Conservation (phyloP, 164 flowering plant genomes). For the Pachysandra terminalis region DNA sequence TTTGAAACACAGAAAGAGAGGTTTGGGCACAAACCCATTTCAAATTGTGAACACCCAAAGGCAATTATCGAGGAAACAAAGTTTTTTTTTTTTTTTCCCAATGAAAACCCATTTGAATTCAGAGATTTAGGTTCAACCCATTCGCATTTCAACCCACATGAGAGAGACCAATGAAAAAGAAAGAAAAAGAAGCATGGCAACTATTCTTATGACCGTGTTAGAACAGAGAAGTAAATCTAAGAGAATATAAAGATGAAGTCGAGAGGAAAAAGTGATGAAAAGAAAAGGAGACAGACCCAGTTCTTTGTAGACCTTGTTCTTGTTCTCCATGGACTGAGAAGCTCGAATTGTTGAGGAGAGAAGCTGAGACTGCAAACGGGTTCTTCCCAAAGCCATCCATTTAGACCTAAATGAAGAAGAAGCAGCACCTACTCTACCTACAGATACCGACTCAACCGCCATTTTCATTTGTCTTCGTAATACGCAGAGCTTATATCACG, state of each 20-base stretch:
- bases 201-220: background rate
- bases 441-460: slow-evolving; percentile 22
- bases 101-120: background rate
- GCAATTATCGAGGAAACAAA: background rate
- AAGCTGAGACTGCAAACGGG: slow-evolving; percentile 9
- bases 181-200: background rate
- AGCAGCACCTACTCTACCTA: slow-evolving; percentile 9
- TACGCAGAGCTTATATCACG: too few species aligned
- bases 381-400: slow-evolving; percentile 14
- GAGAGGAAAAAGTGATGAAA: slow-evolving; percentile 9
- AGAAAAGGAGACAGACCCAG: slow-evolving; percentile 38
- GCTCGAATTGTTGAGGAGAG: slow-evolving; percentile 38
- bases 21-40: slow-evolving; percentile 5
- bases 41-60: background rate
- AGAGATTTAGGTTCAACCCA: too few species aligned
- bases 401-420: slow-evolving; percentile 11
- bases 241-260: background rate
- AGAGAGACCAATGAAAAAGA: background rate
- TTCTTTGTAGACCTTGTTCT: slow-evolving; percentile 57
- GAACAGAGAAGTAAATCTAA: background rate
- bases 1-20: too few species aligned
- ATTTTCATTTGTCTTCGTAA: slow-evolving; percentile 7
- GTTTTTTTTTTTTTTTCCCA: background rate
- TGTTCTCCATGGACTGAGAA: slow-evolving; percentile 48
- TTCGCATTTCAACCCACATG: too few species aligned